phyloP scores from a whole-genome alignment of 2,329 filamentous ascomycete species.

The Talaromyces verruculosus region DNA sequence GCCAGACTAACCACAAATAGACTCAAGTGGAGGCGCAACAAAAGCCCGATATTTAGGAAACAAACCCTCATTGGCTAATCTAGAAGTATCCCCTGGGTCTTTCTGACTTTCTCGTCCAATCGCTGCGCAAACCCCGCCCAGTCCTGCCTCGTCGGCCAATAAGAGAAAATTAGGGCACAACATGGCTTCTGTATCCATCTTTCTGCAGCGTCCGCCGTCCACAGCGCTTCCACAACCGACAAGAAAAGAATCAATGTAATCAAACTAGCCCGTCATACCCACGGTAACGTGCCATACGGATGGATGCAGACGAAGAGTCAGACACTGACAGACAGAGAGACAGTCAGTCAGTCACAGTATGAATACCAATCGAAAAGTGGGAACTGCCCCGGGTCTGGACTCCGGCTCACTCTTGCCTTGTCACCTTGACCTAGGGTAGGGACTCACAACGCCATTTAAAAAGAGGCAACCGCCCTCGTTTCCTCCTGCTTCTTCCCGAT shows the following conservation, averaged over 20 bases:
- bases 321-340: not conserved
- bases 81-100: not conserved
- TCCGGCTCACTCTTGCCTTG: conserved; percentile 7
- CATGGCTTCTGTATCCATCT: not conserved
- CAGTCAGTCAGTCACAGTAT: not conserved
- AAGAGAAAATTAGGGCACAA: not conserved
- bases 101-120: not conserved
- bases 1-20: not conserved
- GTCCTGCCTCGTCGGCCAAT: not conserved
- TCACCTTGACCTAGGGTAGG: not conserved
- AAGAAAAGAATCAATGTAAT: not conserved
- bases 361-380: not conserved
- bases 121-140: not conserved
- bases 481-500: not conserved
- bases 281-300: not conserved
- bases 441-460: conserved; percentile 12
- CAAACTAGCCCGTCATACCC: not conserved
- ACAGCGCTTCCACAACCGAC: not conserved
- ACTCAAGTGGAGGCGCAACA: not conserved
- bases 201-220: not conserved
- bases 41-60: not conserved
- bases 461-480: conserved; percentile 2
- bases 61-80: not conserved
- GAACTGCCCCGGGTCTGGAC: not conserved
- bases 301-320: not conserved